Base-by-base conservation (phyloP, 768 basidiomycete species). In the Symmetrospora coprosmae region DNA sequence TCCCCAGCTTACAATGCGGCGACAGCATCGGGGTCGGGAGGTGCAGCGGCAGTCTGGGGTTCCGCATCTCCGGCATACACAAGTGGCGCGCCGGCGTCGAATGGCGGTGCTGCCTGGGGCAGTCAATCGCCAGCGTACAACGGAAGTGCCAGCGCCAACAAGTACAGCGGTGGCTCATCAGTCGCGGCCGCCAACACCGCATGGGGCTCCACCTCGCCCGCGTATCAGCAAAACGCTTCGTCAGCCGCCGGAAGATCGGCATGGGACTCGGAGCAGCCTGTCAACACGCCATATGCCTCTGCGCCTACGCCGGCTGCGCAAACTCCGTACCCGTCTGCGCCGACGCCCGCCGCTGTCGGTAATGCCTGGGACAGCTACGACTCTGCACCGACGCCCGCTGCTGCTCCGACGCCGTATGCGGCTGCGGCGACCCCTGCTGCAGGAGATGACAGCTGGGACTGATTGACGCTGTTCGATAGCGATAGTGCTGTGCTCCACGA, bases 101-200 rank as follows among this genome's bases (percentile, higher is more conserved):
- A n/a, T n/a, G n/a, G n/a, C n/a, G n/a, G n/a, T n/a, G n/a, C n/a
- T n/a, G n/a, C n/a, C 19, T 46, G 63, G 41, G 62, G 58, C 51
- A 37, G 33, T 61, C 40, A 61, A 47, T 67, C 66, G 65, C 55
- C 47, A 13, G 33, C 28, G 4, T 28, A 48, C 19, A 27, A 11
- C 19, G 30, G 28, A 9, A 31, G 62, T 62, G 27, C 64, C 62
- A n/a, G 55, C 33, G 48, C 71, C 69, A 70, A 61, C 60, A 40
- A 35, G 34, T 61, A 23, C 35, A 53, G 17, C 50, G 13, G 50
- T 34, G 40, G n/a, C 35, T 19, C 9, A 41, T 19, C 28, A 35
- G 8, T 67, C 63, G n/a, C 25, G 77, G 48, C 79, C 79, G 4
- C 79, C 80, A 4, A 81, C 80, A 17, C 80, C 80, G 17, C 77